Percentiles rank a stretch among this genome's conserved stretches.
Conservation (phyloP, 2,329 filamentous ascomycete genomes). For the Sarocladium brachiariae region DNA sequence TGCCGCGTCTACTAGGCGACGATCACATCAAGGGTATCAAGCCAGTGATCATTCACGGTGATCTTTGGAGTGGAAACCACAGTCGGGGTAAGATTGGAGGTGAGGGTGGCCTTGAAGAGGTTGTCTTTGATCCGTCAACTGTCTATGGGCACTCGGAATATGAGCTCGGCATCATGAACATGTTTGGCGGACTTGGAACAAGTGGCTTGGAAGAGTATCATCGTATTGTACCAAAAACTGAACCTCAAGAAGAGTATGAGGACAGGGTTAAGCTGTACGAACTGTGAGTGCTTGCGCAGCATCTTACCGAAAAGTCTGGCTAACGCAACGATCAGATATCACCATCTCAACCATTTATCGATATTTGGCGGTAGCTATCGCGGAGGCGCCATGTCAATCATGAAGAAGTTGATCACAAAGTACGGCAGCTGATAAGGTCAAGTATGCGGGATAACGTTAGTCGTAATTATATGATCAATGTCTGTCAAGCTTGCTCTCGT, state of each 20-base stretch:
- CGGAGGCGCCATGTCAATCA: constrained; percentile 69
- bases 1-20: constrained; percentile 69
- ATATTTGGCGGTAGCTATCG: constrained; percentile 79
- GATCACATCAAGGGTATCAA: constrained; percentile 54
- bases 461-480: background rate
- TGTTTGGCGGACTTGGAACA: constrained; percentile 83
- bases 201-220: constrained; percentile 75
- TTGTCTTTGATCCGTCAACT: constrained; percentile 75
- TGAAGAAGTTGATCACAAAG: constrained; percentile 65
- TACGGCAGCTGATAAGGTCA: constrained; percentile 44
- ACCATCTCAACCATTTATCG: constrained; percentile 82
- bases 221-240: constrained; percentile 65
- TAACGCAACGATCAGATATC: constrained; percentile 51
- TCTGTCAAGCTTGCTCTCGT: background rate
- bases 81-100: background rate
- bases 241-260: constrained; percentile 77
- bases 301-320: constrained; percentile 14
- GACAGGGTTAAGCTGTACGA: constrained; percentile 79
- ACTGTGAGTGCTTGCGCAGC: constrained; percentile 47
- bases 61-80: constrained; percentile 74
- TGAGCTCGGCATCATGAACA: constrained; percentile 88
- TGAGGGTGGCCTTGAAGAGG: constrained; percentile 52
- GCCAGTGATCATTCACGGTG: constrained; percentile 84
- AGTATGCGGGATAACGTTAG: background rate
- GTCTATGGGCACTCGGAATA: constrained; percentile 86